Conservation (phyloP, 208 protist species). For the Strigomonas galati region DNA sequence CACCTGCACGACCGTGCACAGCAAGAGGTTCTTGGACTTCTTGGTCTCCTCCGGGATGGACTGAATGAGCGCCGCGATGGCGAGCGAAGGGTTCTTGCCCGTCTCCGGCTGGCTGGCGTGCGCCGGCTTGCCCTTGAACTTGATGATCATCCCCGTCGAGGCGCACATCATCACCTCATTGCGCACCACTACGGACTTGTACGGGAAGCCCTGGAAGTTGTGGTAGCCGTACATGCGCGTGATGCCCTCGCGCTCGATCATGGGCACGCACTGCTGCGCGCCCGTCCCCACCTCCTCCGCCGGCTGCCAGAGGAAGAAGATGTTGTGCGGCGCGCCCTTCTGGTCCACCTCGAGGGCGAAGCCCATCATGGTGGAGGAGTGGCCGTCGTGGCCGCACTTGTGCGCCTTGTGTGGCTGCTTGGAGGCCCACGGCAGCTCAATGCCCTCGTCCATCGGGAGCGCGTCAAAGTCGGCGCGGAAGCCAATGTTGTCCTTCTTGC, state of each 20-base stretch:
- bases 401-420: constrained; percentile 34
- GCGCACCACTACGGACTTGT: constrained; percentile 29
- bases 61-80: constrained; percentile 36
- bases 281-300: constrained; percentile 35
- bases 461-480: constrained; percentile 47
- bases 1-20: constrained; percentile 46
- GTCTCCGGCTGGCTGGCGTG: constrained; percentile 37
- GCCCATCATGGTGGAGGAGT: constrained; percentile 31
- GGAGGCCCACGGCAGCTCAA: constrained; percentile 36
- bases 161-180: constrained; percentile 40
- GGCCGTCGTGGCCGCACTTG: constrained; percentile 45
- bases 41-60: constrained; percentile 30
- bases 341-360: constrained; percentile 50
- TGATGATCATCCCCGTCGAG: constrained; percentile 41
- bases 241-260: constrained; percentile 35
- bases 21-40: constrained; percentile 30
- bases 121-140: constrained; percentile 28
- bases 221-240: constrained; percentile 40
- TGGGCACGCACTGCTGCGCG: constrained; percentile 35
- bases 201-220: constrained; percentile 36
- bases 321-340: constrained; percentile 32
- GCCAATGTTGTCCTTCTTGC: constrained; percentile 22
- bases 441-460: constrained; percentile 35
- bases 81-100: constrained; percentile 31
- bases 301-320: constrained; percentile 45